phyloP scores from a whole-genome alignment of 257 asterid genomes.

The Przewalskia tangutica region DNA sequence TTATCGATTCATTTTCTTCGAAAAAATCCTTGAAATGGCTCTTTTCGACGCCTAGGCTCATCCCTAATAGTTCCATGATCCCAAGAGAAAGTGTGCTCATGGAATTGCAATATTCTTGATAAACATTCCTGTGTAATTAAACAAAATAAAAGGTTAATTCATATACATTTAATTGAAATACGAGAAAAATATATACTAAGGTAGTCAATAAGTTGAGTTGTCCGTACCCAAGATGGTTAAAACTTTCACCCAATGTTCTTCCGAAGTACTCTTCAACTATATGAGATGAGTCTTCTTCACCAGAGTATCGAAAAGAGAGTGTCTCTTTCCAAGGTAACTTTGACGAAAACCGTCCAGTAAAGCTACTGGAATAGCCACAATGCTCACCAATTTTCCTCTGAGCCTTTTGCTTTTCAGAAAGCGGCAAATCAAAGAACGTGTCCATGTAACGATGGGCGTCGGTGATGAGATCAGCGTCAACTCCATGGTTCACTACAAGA shows the following conservation, averaged over 20 bases:
- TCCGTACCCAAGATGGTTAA: conserved; percentile 47
- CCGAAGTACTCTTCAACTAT: conserved; percentile 52
- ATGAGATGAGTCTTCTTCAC: conserved; percentile 19
- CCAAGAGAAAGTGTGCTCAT: conserved; percentile 68
- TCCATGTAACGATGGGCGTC: conserved; percentile 67
- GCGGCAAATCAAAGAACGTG: conserved; percentile 51
- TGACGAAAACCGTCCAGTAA: conserved; percentile 75
- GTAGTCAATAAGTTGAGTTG: background rate
- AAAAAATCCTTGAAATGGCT: conserved; percentile 42
- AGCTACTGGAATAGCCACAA: conserved; percentile 89
- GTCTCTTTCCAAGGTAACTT: conserved; percentile 98
- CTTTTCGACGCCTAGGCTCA: conserved; percentile 54
- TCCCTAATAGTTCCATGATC: conserved; percentile 80
- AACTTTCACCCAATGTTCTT: conserved; percentile 39
- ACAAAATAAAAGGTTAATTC: background rate
- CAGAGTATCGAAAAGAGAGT: conserved; percentile 59
- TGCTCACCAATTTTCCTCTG: conserved; percentile 65
- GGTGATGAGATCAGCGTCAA: conserved; percentile 35
- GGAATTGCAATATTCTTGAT: conserved; percentile 58
- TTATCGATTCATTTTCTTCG: conserved; percentile 67
- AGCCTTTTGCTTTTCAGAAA: conserved; percentile 48
- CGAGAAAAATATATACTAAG: background rate
- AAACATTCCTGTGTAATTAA: conserved; percentile 36
- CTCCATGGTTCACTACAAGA: conserved; percentile 66
- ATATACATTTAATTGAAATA: background rate